Evolutionary conservation across 225 moss, liverwort and hornwort species (phyloP), one percentile per base, ranked within the genome.

Genomic region (Bryum argenteum): DNA sequence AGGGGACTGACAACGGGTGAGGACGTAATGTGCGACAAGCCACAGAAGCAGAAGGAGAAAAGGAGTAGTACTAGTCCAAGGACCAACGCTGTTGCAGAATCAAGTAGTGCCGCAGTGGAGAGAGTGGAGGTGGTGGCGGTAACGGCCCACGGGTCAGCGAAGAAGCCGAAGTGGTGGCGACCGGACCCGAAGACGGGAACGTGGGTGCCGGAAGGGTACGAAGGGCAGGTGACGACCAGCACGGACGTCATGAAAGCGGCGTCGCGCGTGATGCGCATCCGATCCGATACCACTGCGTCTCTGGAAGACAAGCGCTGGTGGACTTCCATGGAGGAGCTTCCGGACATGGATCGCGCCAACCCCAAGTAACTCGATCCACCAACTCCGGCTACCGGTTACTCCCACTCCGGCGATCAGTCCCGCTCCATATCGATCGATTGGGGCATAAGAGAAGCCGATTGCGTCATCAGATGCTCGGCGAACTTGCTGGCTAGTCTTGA

Each of bases 241-340:
- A 54, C 79, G 3, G 18, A 43, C 1, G 48, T n/a, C n/a, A 59
- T 16, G 42, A 81, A 74, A 48, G 21, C 74, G 22, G 11, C 71
- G 10, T 58, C 77, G 17, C 76, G 37, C 21, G 22, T 55, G 5
- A 20, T 63, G 1, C 71, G 65, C 45, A n/a, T 69, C 52, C 74
- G 81, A 9, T 28, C 50, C 14, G 60, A 77, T 9, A 23, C 67
- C 33, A 18, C 68, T 9, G 64, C 74, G 1, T 73, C 77, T 6
- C 33, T 74, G 44, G 77, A 84, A 13, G 81, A 71, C 22, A 81
- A 75, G 73, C 77, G 47, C 11, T 87, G 87, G 84, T 87, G 84
- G 87, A 81, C 74, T 1, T 81, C 87, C 39, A 81, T 87, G 87
- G 87, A 87, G 56, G 87, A 87, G 79, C 79, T 87, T 16, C 87